Evolutionary conservation across 169 alveolate species (phyloP), one percentile per base, ranked within the genome.

Genomic region (Eimeria maxima): DNA sequence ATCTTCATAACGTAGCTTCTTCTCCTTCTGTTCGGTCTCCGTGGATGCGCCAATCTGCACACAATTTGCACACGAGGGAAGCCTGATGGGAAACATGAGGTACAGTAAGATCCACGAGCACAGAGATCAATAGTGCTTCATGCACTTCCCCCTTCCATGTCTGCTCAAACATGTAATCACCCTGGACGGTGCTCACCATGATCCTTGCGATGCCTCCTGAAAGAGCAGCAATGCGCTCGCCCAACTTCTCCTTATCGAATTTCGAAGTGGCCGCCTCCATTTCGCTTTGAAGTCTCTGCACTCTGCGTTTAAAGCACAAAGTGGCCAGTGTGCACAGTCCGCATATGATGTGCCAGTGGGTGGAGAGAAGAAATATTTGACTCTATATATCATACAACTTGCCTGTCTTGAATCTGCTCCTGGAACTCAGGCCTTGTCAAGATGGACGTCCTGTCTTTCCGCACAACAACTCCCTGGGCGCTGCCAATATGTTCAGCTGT

Each of bases 151-250:
- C 69, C 69, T 13, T 11, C 6, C 27, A 57, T 27, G n/a, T 18
- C 27, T 57, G n/a, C 20, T 65, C 16, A 65, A 24, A 18, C 6
- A 38, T 33, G 57, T 16, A 73, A 73, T 11, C 11, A 8, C 13
- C n/a, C 47, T 38, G 84, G 8, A 33, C 24, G 53, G 38, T 29
- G 42, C 97, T 93, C 27, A 97, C 97, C 94, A 97, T 97, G 24
- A 98, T 97, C 94, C 98, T 93, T 33, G 99, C 99, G 33, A 98
- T 98, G 67, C 99, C 99, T 42, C 99, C 99, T 53, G 99, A 97
- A 22, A 98, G 96, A 27, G 99, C 99, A 45, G 99, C 99, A 80
- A 98, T 97, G 87, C 99, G 97, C 94, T 98, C 99, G 47, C 97
- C 97, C 80, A 98, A 95, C 87, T 98, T 98, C 86, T 97, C 98